Evolutionary conservation across 148 eudicot species (phyloP).

Genomic region (Rhododendron griersonianum): DNA sequence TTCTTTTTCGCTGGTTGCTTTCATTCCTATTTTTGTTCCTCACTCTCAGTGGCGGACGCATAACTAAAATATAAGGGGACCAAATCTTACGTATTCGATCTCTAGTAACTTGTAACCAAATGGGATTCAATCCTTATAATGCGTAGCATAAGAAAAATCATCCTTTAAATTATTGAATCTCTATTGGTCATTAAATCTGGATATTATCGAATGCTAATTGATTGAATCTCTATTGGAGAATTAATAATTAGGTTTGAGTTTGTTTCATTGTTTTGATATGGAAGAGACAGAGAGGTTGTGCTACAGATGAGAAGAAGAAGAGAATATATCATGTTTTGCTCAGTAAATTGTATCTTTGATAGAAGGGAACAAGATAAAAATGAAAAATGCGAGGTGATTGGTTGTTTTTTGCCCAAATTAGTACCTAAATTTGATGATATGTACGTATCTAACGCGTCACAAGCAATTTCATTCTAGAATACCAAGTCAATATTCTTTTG

Average conservation of each 20-base stretch:
- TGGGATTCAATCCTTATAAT: not conserved
- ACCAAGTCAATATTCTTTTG: too few relatives aligned
- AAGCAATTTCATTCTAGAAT: too few relatives aligned
- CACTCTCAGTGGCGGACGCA: not conserved
- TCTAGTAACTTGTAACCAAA: not conserved
- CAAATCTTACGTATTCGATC: not conserved
- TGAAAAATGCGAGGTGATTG: too few relatives aligned
- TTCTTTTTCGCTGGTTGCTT: not conserved
- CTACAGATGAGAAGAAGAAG: too few relatives aligned
- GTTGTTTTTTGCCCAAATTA: too few relatives aligned
- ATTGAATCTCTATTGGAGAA: too few relatives aligned
- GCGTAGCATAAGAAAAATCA: not conserved
- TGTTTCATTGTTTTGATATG: not conserved
- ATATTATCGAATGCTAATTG: not conserved
- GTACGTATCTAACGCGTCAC: too few relatives aligned
- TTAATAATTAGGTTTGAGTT: too few relatives aligned
- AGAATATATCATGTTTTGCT: too few relatives aligned
- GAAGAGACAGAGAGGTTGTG: not conserved
- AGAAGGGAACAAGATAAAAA: too few relatives aligned
- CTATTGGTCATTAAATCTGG: not conserved
- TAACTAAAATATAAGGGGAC: not conserved
- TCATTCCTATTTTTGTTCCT: not conserved
- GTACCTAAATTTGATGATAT: too few relatives aligned
- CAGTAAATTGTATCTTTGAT: too few relatives aligned
- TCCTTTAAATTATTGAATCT: not conserved